A percentile compares a stretch with the other conserved stretches of the same genome.
These are phyloP conservation scores for Peronosclerospora sorghi DNA, from an alignment of 352 stramenopile genomes.

Conservation along the genomic window DNA sequence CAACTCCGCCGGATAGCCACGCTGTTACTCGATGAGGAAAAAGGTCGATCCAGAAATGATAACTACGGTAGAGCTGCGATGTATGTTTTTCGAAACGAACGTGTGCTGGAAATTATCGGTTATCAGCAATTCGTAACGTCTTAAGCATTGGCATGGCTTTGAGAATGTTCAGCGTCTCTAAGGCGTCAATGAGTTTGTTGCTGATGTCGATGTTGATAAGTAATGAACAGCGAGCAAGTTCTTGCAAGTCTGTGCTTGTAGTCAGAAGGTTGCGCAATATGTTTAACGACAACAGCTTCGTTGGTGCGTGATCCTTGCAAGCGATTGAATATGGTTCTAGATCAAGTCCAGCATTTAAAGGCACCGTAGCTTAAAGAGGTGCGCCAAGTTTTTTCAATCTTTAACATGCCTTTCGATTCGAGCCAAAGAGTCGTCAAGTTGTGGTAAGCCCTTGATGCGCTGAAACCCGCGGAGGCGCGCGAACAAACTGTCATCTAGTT, in stretches of 20 bases:
- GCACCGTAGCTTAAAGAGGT: constrained; percentile 76
- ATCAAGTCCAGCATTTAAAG: constrained; percentile 91
- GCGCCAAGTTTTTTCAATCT: constrained; percentile 71
- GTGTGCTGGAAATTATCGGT: constrained; percentile 85
- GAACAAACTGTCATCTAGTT: constrained; percentile 91
- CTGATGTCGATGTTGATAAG: constrained; percentile 89
- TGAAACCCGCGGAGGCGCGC: constrained; percentile 92
- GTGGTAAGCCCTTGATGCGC: constrained; percentile 90
- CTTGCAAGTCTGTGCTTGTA: constrained; percentile 48
- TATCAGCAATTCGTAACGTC: constrained; percentile 75
- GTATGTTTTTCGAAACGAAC: constrained; percentile 90
- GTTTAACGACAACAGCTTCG: constrained; percentile 82
- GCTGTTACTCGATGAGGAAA: constrained; percentile 87
- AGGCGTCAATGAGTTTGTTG: constrained; percentile 83
- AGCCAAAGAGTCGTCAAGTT: constrained; percentile 93
- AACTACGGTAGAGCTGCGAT: constrained; percentile 78
- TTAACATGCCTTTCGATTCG: constrained; percentile 88
- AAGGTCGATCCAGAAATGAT: constrained; percentile 92
- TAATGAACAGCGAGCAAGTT: constrained; percentile 55
- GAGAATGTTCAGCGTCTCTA: constrained; percentile 68
- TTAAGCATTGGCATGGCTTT: constrained; percentile 69
- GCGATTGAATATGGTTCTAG: constrained; percentile 81
- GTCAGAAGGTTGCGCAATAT: constrained; percentile 84
- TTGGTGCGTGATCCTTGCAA: constrained; percentile 66
- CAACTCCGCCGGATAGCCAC: constrained; percentile 80